phyloP scores from a whole-genome alignment of 306 rosid species.

The Dicorynia guianensis region DNA sequence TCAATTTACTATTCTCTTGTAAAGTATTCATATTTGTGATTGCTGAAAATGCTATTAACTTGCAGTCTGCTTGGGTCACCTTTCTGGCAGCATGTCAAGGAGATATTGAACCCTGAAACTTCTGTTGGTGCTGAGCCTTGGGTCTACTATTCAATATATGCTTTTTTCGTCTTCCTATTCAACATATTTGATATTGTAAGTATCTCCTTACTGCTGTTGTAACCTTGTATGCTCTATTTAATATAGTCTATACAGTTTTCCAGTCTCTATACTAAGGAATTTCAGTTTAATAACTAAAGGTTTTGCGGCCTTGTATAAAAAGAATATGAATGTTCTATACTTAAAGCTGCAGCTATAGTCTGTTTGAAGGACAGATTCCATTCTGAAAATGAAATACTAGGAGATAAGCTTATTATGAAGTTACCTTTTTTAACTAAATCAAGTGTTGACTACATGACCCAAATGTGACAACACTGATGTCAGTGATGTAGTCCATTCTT shows the following conservation, averaged over 20 bases:
- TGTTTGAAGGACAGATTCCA: slow-evolving; percentile 21
- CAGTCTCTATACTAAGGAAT: slow-evolving; percentile 15
- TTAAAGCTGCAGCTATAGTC: slow-evolving; percentile 9
- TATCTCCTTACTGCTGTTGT: slow-evolving; percentile 41
- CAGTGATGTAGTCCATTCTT: slow-evolving; percentile 11
- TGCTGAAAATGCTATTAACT: slow-evolving; percentile 42
- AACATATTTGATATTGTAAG: slow-evolving; percentile 98
- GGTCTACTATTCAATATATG: slow-evolving; percentile 92
- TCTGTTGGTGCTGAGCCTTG: slow-evolving; percentile 92
- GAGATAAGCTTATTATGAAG: slow-evolving; percentile 11
- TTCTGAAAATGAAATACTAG: slow-evolving; percentile 23
- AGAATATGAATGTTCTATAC: slow-evolving; percentile 5
- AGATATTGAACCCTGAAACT: slow-evolving; percentile 89
- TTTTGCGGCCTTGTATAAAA: slow-evolving; percentile 4
- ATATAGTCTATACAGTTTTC: slow-evolving; percentile 8
- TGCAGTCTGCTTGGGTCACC: slow-evolving; percentile 84
- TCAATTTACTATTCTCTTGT: slow-evolving; percentile 17
- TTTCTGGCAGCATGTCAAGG: slow-evolving; percentile 89
- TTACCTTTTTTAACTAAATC: slow-evolving; percentile 9
- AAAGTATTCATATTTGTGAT: slow-evolving; percentile 15
- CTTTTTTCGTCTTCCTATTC: slow-evolving; percentile 90
- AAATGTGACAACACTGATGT: neutral
- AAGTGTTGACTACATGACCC: slow-evolving; percentile 25
- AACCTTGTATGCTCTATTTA: slow-evolving; percentile 25
- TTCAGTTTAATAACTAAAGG: slow-evolving; percentile 33